These are phyloP conservation scores for Myriosclerotinia curreyana DNA, from an alignment of 2,329 filamentous ascomycete genomes.

Conservation along the genomic window DNA sequence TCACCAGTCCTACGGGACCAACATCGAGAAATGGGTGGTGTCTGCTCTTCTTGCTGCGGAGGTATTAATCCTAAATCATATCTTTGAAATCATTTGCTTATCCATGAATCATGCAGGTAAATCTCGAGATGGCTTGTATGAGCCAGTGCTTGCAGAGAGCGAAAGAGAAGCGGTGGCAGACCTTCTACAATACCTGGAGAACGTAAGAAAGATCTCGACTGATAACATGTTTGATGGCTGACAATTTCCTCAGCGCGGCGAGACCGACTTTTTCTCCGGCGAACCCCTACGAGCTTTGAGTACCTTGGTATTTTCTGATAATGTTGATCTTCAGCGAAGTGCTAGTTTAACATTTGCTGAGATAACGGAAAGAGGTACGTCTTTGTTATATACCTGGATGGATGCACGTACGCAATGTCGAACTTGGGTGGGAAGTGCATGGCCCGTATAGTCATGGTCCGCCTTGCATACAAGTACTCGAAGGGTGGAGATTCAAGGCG, in stretches of 20 bases:
- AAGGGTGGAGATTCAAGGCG: neutral
- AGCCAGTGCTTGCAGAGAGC: slow-evolving; percentile 87
- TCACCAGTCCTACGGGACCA: slow-evolving; percentile 36
- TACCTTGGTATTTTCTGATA: slow-evolving; percentile 96
- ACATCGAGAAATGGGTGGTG: slow-evolving; percentile 55
- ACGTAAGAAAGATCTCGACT: slow-evolving; percentile 53
- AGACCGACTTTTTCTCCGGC: slow-evolving; percentile 97
- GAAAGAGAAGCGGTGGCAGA: slow-evolving; percentile 97
- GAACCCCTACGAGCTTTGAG: slow-evolving; percentile 90
- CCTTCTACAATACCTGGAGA: slow-evolving; percentile 91
- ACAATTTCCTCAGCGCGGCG: slow-evolving; percentile 60
- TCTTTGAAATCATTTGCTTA: slow-evolving; percentile 28
- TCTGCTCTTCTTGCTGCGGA: slow-evolving; percentile 62
- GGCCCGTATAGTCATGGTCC: neutral
- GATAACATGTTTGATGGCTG: slow-evolving; percentile 23
- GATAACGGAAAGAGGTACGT: slow-evolving; percentile 92
- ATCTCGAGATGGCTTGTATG: slow-evolving; percentile 77
- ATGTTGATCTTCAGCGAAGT: slow-evolving; percentile 95
- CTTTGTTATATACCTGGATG: neutral
- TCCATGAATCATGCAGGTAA: slow-evolving; percentile 53
- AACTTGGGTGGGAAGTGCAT: neutral
- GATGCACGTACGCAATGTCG: neutral
- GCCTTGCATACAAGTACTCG: neutral
- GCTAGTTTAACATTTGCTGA: slow-evolving; percentile 98
- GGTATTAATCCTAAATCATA: slow-evolving; percentile 43